Evolutionary conservation across 495 filamentous ascomycete genomes (phyloP), one percentile per base, ranked within the genome.

Genomic region (Parachaetomium inaequale): DNA sequence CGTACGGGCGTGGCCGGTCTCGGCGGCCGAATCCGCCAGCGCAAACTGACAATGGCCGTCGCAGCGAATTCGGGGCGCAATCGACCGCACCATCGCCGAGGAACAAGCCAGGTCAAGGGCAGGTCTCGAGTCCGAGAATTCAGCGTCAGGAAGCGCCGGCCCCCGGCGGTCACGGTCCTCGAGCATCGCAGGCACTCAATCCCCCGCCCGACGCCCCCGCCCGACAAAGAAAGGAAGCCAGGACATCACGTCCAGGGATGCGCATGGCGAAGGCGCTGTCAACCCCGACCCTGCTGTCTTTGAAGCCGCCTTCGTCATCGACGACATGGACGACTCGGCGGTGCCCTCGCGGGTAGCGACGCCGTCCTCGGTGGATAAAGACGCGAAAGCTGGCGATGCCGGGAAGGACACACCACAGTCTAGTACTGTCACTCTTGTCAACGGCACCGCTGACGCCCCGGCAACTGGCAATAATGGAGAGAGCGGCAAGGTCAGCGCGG

Each of bases 51-150:
- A 62, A 38, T 42, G 17, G 17, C 38, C 59, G 43, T 14, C 28
- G 45, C 71, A 96, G 91, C 87, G 91, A 76, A 74, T 96, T 68
- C 92, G 91, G 79, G 88, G 88, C 63, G 88, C 89, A 55, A 89
- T 96, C 68, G 91, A 96, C 70, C 85, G 85, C 65, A 85, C 87
- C 66, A 92, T 96, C 63, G 88, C 91, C 65, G 90, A 96, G 77
- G 92, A 96, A 79, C 90, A 94, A 75, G 88, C 90, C 58, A 86
- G 90, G 52, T 86, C 90, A 67, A 82, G 80, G 66, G 74, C 86
- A 11, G 10, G 28, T 43, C 42, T 64, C 36, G 63, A 70, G n/a
- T 19, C 61, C 68, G 50, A 67, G 25, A 28, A 17, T 65, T 59
- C 77, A 76, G 32, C 81, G 55, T 63, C 73, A 15, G 78, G 76